phyloP scores from a whole-genome alignment of 2,329 filamentous ascomycete species.

The Alternaria brassicae region DNA sequence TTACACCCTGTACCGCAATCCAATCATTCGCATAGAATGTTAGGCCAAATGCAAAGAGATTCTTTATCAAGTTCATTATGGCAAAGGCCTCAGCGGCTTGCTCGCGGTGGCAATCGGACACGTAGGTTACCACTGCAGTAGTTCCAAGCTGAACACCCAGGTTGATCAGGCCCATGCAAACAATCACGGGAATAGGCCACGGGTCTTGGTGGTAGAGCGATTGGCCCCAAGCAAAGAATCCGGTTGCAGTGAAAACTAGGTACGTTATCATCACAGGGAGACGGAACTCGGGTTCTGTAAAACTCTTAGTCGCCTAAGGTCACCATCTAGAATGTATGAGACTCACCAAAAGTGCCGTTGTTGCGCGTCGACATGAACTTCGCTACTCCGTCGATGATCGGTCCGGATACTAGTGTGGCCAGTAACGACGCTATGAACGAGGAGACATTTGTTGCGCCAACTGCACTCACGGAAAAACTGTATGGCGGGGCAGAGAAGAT shows the following conservation, averaged over 20 bases:
- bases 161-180: constrained; percentile 37
- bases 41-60: constrained; percentile 35
- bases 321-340: background rate
- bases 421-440: constrained; percentile 33
- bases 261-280: constrained; percentile 35
- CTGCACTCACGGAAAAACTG: constrained; percentile 32
- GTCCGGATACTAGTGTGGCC: constrained; percentile 27
- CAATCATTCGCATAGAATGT: constrained; percentile 35
- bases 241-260: constrained; percentile 28
- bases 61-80: constrained; percentile 39
- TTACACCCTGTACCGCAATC: constrained; percentile 30
- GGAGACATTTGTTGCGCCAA: constrained; percentile 33
- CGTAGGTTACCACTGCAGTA: constrained; percentile 33
- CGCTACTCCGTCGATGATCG: constrained; percentile 30
- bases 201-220: constrained; percentile 26
- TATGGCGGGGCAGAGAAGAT: constrained; percentile 37
- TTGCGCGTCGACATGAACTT: constrained; percentile 35
- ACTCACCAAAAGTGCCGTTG: constrained; percentile 32
- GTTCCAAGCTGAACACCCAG: constrained; percentile 33
- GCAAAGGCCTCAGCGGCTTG: constrained; percentile 36
- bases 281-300: constrained; percentile 33
- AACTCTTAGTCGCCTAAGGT: background rate
- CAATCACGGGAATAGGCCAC: constrained; percentile 36
- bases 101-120: constrained; percentile 34
- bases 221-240: constrained; percentile 38